Base-by-base conservation (phyloP, 139 green algal species). In the Chlorella sp. region DNA sequence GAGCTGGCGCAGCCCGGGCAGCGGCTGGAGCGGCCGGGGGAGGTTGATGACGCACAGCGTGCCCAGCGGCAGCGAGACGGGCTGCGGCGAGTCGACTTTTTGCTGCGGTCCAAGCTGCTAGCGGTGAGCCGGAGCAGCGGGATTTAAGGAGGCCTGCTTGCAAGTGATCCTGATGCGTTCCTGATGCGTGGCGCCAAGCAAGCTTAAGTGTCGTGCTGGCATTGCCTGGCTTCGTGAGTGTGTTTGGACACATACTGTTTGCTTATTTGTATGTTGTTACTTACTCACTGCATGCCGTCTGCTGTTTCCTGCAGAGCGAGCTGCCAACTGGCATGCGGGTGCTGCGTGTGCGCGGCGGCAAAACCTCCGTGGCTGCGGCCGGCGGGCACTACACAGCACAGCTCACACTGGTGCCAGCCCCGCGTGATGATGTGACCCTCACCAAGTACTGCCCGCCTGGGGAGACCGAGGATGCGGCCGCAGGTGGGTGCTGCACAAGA, bases 341-440 rank as follows among this genome's bases (percentile, higher is more conserved):
- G 69, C 61, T 77, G 26, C 61, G 53, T 18, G 76, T 94, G 78
- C 37, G 61, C 4, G 71, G 40, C 64, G 92, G 87, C 15, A 30
- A 80, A 22, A 90, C 86, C 16, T n/a, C 32, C 61, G 82, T 94
- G 77, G 75, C 48, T 14, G 75, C 66, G 19, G 42, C 37, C 0
- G 64, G 84, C 24, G 84, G 86, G 60, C 84, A 92, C 40, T 94
- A 88, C 78, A 82, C 79, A 32, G 71, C 89, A 39, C 32, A 32
- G 12, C 85, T 94, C 11, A 91, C 86, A 2, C 90, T 94, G 68
- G 92, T 93, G 77, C 92, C 92, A 9, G 78, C 87, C 16, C 92
- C 92, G 3, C 26, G 42, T 60, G 71, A 89, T 26, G 39, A 88
- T 4, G 84, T 92, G 30, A 90, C 68, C 1, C 71, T 92, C 19